A percentile compares a stretch with the other conserved stretches of the same genome.
These are phyloP conservation scores for Cairneyella variabilis DNA, from an alignment of 495 filamentous ascomycete species.

Conservation along the genomic window DNA sequence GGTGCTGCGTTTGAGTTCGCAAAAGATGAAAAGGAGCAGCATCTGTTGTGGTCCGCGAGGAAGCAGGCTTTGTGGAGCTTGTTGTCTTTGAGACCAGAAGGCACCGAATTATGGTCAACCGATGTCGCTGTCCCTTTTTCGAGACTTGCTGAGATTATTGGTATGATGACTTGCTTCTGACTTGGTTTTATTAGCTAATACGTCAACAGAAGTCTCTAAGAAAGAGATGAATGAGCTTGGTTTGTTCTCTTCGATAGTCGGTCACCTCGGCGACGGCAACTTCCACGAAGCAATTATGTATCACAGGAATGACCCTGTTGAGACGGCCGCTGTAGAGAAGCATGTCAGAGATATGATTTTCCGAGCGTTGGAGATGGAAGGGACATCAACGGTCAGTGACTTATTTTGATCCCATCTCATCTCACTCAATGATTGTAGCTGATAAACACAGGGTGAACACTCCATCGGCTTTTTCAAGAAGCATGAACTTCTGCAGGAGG, in stretches of 20 bases:
- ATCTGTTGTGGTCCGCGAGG: conserved; percentile 68
- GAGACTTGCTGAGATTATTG: conserved; percentile 81
- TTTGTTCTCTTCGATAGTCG: conserved; percentile 74
- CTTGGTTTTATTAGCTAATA: not conserved
- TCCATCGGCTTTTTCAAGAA: conserved; percentile 86
- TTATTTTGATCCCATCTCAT: not conserved
- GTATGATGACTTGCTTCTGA: not conserved
- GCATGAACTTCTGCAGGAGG: conserved; percentile 63
- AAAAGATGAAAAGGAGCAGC: conserved; percentile 57
- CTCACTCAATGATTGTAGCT: not conserved
- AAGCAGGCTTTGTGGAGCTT: conserved; percentile 74
- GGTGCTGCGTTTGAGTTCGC: conserved; percentile 71
- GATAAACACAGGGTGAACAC: conserved; percentile 62
- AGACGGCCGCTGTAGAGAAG: conserved; percentile 65
- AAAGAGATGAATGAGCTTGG: conserved; percentile 78
- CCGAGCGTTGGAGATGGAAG: conserved; percentile 84
- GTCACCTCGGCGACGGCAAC: conserved; percentile 84
- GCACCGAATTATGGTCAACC: conserved; percentile 63
- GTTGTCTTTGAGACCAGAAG: conserved; percentile 57
- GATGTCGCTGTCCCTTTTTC: conserved; percentile 89
- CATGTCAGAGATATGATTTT: conserved; percentile 84
- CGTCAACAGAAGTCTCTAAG: conserved; percentile 62
- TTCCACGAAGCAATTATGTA: conserved; percentile 91
- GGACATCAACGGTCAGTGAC: conserved; percentile 66
- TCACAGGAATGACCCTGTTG: conserved; percentile 59